These are phyloP conservation scores for Leonotis leonurus DNA, from an alignment of 257 asterid genomes.

Conservation along the genomic window DNA sequence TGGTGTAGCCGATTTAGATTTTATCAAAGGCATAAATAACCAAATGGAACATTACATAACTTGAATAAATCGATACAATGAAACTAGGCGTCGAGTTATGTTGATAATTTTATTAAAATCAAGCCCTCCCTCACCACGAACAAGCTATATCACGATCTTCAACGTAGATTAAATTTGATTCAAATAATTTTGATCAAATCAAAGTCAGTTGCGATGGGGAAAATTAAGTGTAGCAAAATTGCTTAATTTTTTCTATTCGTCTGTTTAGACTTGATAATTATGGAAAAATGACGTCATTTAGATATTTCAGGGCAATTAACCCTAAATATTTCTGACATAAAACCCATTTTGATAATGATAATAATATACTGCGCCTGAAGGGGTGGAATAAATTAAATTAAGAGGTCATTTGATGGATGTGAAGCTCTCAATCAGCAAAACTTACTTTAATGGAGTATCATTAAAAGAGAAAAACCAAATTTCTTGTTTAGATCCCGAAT, in stretches of 20 bases:
- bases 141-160: no score
- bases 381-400: neutral
- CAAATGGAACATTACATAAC: neutral
- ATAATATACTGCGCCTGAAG: neutral
- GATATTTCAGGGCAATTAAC: no score
- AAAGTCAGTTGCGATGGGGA: neutral
- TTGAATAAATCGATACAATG: neutral
- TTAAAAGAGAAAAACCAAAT: neutral
- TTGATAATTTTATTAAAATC: no score
- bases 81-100: no score
- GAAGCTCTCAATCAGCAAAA: constrained; percentile 1
- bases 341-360: neutral
- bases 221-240: no score
- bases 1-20: no score
- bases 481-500: neutral
- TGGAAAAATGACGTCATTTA: no score
- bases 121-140: no score
- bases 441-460: neutral
- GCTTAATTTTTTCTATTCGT: no score
- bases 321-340: neutral
- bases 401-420: neutral
- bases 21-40: no score
- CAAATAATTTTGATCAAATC: neutral
- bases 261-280: no score
- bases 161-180: no score